Evolutionary conservation across 2,329 filamentous ascomycete species (phyloP).

Genomic region (Coniella lustricola): DNA sequence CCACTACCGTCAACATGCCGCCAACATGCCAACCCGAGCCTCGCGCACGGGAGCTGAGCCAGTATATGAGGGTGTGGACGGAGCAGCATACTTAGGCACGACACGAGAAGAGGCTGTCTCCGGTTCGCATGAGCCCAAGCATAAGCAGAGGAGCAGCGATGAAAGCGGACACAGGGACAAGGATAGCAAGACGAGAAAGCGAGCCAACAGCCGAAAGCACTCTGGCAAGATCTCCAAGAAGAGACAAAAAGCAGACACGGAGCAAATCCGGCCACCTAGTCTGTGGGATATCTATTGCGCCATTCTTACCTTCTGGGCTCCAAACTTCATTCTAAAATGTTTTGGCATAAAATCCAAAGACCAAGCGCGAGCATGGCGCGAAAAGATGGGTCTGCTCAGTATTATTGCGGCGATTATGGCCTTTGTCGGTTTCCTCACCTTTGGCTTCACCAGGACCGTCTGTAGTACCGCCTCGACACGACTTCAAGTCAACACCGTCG

Average conservation of each 20-base stretch:
- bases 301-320: slow-evolving; percentile 90
- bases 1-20: slow-evolving; percentile 89
- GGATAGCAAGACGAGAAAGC: slow-evolving; percentile 24
- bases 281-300: slow-evolving; percentile 95
- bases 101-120: slow-evolving; percentile 40
- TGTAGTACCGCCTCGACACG: slow-evolving; percentile 67
- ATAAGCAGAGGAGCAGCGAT: slow-evolving; percentile 27
- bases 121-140: slow-evolving; percentile 35
- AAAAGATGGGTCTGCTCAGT: slow-evolving; percentile 96
- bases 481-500: slow-evolving; percentile 76
- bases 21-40: slow-evolving; percentile 82
- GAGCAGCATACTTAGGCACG: slow-evolving; percentile 48
- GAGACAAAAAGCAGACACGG: slow-evolving; percentile 42
- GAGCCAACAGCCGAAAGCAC: slow-evolving; percentile 31
- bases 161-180: slow-evolving; percentile 33
- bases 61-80: slow-evolving; percentile 70
- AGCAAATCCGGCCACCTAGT: slow-evolving; percentile 71
- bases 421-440: slow-evolving; percentile 90
- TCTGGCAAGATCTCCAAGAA: slow-evolving; percentile 57
- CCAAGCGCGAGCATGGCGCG: slow-evolving; percentile 88
- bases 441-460: slow-evolving; percentile 87
- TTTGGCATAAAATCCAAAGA: slow-evolving; percentile 80
- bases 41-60: slow-evolving; percentile 92
- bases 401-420: slow-evolving; percentile 83
- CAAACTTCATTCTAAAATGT: slow-evolving; percentile 74